phyloP scores from a whole-genome alignment of 495 filamentous ascomycete genomes.

The Aspergillus indologenus region DNA sequence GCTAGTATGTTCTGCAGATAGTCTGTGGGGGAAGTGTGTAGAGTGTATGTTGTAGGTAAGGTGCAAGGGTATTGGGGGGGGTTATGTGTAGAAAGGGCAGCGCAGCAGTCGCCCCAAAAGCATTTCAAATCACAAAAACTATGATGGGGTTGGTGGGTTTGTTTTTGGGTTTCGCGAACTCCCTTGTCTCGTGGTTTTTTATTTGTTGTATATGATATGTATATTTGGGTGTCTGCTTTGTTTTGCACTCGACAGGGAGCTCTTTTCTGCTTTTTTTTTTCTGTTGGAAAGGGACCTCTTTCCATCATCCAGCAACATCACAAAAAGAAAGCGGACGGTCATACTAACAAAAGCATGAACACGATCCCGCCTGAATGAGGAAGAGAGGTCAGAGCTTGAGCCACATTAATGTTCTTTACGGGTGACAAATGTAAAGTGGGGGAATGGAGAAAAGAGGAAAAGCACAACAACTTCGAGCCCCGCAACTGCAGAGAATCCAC shows the following conservation, averaged over 20 bases:
- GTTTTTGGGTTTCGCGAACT: background rate
- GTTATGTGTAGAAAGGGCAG: too few relatives aligned
- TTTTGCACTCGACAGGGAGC: background rate
- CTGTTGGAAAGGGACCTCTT: conserved; percentile 17
- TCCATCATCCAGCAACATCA: conserved; percentile 18
- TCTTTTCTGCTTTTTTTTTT: conserved; percentile 28
- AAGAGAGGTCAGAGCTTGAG: conserved; percentile 22
- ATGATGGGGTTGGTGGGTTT: background rate
- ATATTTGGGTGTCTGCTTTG: conserved; percentile 9
- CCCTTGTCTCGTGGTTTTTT: conserved; percentile 11
- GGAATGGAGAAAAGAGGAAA: conserved; percentile 15
- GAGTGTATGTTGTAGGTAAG: background rate
- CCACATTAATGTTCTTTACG: conserved; percentile 37
- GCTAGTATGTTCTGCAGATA: background rate
- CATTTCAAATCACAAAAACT: background rate
- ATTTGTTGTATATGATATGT: conserved; percentile 9
- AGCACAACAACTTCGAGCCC: conserved; percentile 13
- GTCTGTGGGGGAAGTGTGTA: too few relatives aligned
- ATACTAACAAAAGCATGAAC: background rate
- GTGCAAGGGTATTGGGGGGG: background rate
- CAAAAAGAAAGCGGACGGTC: conserved; percentile 1
- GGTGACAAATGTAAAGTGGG: conserved; percentile 6
- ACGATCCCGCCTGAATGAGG: background rate
- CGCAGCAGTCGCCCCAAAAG: background rate
- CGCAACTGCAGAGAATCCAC: background rate